Conservation (phyloP, 768 basidiomycete genomes). For the Agaricus sinodeliciosus region DNA sequence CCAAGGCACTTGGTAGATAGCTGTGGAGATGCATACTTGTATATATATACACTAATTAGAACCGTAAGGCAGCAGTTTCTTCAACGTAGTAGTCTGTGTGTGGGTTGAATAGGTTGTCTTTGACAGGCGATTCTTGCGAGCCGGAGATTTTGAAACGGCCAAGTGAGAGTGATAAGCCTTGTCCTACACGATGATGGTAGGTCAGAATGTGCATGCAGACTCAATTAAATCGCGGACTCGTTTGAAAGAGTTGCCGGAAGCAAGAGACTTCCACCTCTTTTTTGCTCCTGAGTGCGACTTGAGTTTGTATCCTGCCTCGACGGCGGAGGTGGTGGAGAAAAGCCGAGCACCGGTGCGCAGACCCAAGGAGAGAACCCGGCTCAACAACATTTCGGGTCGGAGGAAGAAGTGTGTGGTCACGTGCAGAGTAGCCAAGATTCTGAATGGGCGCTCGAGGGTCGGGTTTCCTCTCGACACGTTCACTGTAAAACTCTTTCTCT, state of each 20-base stretch:
- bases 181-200: constrained; percentile 31
- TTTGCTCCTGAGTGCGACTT: constrained; percentile 79
- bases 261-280: constrained; percentile 71
- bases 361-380: constrained; percentile 11
- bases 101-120: constrained; percentile 60
- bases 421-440: not conserved
- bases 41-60: constrained; percentile 18
- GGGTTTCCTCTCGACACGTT: too few species aligned
- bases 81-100: constrained; percentile 60
- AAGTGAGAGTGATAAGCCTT: constrained; percentile 69
- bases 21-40: not conserved
- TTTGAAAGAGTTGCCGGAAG: constrained; percentile 63
- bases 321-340: constrained; percentile 55
- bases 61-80: constrained; percentile 70
- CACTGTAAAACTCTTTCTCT: not conserved
- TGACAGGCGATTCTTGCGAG: constrained; percentile 57
- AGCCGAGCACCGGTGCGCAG: constrained; percentile 16
- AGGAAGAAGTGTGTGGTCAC: not conserved
- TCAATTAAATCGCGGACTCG: constrained; percentile 41
- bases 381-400: constrained; percentile 16
- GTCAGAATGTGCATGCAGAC: not conserved
- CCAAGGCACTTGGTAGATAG: not conserved
- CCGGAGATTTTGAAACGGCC: constrained; percentile 62
- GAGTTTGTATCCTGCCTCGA: constrained; percentile 64
- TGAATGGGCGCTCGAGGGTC: not conserved